Evolutionary conservation across 2,329 filamentous ascomycete genomes (phyloP), one percentile per base, ranked within the genome.

Genomic region (Fusarium paranaense): DNA sequence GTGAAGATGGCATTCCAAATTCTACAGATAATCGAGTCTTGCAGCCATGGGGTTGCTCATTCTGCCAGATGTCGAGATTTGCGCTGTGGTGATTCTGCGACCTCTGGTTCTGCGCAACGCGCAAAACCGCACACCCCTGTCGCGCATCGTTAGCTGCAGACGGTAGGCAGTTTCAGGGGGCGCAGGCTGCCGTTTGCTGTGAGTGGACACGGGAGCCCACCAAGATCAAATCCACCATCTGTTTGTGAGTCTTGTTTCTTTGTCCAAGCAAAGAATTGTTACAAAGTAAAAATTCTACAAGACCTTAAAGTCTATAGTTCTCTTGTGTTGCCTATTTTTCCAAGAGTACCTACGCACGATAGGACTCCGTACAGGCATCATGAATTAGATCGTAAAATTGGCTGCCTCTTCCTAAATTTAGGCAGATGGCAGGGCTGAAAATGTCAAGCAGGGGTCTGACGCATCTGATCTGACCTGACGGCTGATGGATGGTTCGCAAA

Each of bases 51-150:
- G 47, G 45, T 57, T 70, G 11, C 50, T 33, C 6, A 30, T 13
- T 25, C 9, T 25, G 7, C 10, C 4, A 18, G 32, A 13, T 11
- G 8, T n/a, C 30, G n/a, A 32, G 37, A 42, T 64, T 60, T 69
- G 60, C 67, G 64, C 38, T 25, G 16, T n/a, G 20, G 8, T 22
- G 47, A 2, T 56, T 70, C 37, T 67, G 35, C 64, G 37, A 22
- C 3, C 4, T 8, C 30, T 11, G 63, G 67, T 70, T 67, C 20
- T 70, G 67, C 67, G 54, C 45, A 25, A 2, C 30, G 52, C 60
- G 67, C 67, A 58, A 62, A 67, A 70, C 67, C n/a, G 25, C 16
- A 45, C 14, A 45, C 30, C 40, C 59, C 20, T 62, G 59, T 50
- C 32, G 13, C n/a, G 14, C 33, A 30, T 35, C 8, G 38, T 22